Conservation (phyloP, 129 eudicot genomes). For the Pseudognaphalium luteoalbum region DNA sequence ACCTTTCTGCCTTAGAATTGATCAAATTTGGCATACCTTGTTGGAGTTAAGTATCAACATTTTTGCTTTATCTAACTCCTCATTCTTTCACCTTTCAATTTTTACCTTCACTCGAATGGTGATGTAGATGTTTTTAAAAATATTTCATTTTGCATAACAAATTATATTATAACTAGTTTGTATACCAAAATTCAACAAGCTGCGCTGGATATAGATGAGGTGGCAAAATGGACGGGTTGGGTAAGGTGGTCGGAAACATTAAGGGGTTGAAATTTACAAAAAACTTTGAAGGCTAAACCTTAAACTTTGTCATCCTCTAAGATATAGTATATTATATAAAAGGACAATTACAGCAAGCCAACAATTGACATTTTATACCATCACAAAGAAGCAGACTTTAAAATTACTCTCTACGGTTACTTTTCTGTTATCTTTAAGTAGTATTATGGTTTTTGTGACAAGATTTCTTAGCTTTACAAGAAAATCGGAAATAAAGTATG, state of each 20-base stretch:
- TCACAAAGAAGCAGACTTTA: neutral
- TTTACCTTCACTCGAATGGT: neutral
- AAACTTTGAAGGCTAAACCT: too few relatives aligned
- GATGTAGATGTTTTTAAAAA: neutral
- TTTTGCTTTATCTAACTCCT: neutral
- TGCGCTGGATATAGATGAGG: too few relatives aligned
- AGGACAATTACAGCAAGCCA: too few relatives aligned
- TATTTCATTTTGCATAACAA: too few relatives aligned
- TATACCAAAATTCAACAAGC: too few relatives aligned
- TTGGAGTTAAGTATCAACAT: conserved; percentile 6
- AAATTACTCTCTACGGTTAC: neutral
- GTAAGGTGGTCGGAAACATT: too few relatives aligned
- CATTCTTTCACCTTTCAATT: neutral
- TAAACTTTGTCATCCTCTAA: neutral
- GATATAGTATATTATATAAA: neutral
- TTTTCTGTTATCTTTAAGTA: neutral
- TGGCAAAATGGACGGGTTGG: too few relatives aligned
- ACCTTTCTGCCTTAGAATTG: neutral
- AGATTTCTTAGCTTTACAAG: neutral
- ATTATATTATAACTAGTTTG: neutral
- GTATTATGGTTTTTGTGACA: neutral
- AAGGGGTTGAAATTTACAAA: too few relatives aligned
- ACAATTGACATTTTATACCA: neutral
- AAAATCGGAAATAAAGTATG: neutral
- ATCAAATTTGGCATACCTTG: neutral